These are phyloP conservation scores for Hordeum vulgare DNA, from an alignment of 176 grass and related monocot species.

Conservation along the genomic window DNA sequence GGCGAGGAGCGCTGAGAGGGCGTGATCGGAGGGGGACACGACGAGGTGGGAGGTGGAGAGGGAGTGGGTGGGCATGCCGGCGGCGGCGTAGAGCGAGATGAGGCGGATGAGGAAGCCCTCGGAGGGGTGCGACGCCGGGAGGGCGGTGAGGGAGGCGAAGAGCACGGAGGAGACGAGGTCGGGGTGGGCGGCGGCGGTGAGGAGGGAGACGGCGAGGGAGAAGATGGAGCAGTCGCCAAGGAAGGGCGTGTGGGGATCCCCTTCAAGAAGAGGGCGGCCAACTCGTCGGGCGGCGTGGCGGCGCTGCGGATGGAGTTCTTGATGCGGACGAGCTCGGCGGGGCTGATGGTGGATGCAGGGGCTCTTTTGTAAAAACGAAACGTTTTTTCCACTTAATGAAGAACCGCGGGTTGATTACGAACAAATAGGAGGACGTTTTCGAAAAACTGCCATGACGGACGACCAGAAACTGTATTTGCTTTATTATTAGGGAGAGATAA, in stretches of 20 bases:
- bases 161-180: constrained; percentile 60
- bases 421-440: no score
- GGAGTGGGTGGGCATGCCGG: constrained; percentile 50
- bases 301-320: constrained; percentile 59
- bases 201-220: constrained; percentile 35
- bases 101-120: constrained; percentile 74
- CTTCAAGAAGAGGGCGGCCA: constrained; percentile 43
- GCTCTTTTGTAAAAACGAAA: no score
- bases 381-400: no score
- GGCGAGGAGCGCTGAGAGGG: constrained; percentile 63
- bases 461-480: no score
- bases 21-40: constrained; percentile 33
- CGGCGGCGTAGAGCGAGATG: constrained; percentile 52
- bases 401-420: no score
- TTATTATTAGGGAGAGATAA: no score
- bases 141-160: constrained; percentile 44
- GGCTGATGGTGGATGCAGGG: background rate
- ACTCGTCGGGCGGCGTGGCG: constrained; percentile 37
- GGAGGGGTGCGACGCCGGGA: constrained; percentile 38
- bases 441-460: no score
- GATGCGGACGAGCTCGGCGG: constrained; percentile 27
- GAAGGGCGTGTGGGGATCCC: constrained; percentile 37
- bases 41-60: constrained; percentile 54
- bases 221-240: constrained; percentile 45
- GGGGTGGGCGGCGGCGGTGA: constrained; percentile 38